A percentile compares a stretch with the other conserved stretches of the same genome.
Evolutionary conservation across 2,329 filamentous ascomycete species (phyloP).

Genomic region (Cyanodermella asteris): DNA sequence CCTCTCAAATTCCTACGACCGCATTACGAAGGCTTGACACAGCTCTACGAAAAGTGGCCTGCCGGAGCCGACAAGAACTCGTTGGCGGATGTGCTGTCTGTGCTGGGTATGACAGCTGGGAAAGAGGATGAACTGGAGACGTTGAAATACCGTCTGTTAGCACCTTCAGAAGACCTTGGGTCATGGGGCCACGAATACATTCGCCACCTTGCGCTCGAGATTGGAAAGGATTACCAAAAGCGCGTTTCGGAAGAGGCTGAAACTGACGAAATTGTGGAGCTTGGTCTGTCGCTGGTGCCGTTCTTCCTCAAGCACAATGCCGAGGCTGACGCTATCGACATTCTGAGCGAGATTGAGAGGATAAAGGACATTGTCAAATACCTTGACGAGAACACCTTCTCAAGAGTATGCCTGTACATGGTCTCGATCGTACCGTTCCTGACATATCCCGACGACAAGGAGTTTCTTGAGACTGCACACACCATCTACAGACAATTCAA

Average conservation of each 20-base stretch:
- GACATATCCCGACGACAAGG: slow-evolving; percentile 92
- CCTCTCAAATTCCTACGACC: slow-evolving; percentile 93
- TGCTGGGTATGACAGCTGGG: slow-evolving; percentile 96
- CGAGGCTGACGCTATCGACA: slow-evolving; percentile 89
- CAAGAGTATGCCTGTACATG: slow-evolving; percentile 90
- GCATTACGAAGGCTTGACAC: slow-evolving; percentile 77
- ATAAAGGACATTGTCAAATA: slow-evolving; percentile 79
- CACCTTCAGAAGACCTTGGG: slow-evolving; percentile 75
- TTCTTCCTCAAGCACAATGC: slow-evolving; percentile 95
- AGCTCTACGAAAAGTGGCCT: slow-evolving; percentile 77
- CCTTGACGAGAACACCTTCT: slow-evolving; percentile 83
- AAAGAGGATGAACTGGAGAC: slow-evolving; percentile 93
- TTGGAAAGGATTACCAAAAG: slow-evolving; percentile 83
- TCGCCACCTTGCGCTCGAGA: slow-evolving; percentile 81
- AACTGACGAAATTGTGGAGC: slow-evolving; percentile 62
- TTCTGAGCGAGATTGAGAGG: slow-evolving; percentile 93
- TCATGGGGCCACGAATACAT: slow-evolving; percentile 99
- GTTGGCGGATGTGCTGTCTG: slow-evolving; percentile 84
- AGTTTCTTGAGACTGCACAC: slow-evolving; percentile 82
- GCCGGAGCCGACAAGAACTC: slow-evolving; percentile 62
- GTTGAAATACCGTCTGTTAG: slow-evolving; percentile 79
- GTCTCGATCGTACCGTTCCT: slow-evolving; percentile 96
- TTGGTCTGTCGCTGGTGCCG: slow-evolving; percentile 67
- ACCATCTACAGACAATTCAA: slow-evolving; percentile 85
- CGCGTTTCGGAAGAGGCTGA: slow-evolving; percentile 68